phyloP scores from a whole-genome alignment of 2,329 filamentous ascomycete species.

The Neofusicoccum sp. region DNA sequence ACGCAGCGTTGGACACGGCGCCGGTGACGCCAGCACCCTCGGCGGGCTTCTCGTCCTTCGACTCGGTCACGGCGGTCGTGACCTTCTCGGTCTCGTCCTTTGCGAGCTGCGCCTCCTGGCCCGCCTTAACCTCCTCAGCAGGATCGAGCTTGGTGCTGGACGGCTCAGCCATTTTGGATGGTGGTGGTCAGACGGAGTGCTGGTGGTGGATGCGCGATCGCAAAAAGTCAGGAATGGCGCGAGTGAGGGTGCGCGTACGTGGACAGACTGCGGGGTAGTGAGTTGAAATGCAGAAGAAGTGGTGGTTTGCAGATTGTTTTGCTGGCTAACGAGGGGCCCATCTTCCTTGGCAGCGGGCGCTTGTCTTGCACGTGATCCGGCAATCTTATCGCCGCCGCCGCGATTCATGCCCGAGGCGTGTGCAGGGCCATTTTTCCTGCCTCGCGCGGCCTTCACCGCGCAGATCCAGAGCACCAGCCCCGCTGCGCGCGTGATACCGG shows the following conservation, averaged over 20 bases:
- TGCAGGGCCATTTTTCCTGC: background rate
- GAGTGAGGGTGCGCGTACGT: background rate
- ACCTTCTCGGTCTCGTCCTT: slow-evolving; percentile 46
- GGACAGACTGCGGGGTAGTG: background rate
- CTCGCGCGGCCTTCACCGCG: background rate
- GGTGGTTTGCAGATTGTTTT: slow-evolving; percentile 15
- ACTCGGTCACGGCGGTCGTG: slow-evolving; percentile 39
- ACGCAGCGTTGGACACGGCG: slow-evolving; percentile 38
- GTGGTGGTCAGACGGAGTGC: background rate
- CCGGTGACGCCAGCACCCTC: slow-evolving; percentile 27
- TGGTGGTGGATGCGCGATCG: slow-evolving; percentile 1
- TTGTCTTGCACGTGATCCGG: background rate
- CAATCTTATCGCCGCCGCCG: slow-evolving; percentile 6
- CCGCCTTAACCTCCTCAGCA: slow-evolving; percentile 38
- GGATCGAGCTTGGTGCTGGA: slow-evolving; percentile 41
- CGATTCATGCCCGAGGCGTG: slow-evolving; percentile 8
- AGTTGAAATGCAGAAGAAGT: slow-evolving; percentile 9
- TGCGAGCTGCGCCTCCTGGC: slow-evolving; percentile 40
- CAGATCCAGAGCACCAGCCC: background rate
- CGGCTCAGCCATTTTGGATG: slow-evolving; percentile 27
- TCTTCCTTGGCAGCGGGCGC: slow-evolving; percentile 10
- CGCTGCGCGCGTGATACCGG: too few species aligned
- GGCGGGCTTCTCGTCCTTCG: slow-evolving; percentile 52
- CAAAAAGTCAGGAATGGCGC: background rate
- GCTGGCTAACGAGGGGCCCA: slow-evolving; percentile 17